Percentiles rank a stretch among this genome's conserved stretches.
phyloP scores from a whole-genome alignment of 2,329 filamentous ascomycete species.

The Tricladium varicosporioides region DNA sequence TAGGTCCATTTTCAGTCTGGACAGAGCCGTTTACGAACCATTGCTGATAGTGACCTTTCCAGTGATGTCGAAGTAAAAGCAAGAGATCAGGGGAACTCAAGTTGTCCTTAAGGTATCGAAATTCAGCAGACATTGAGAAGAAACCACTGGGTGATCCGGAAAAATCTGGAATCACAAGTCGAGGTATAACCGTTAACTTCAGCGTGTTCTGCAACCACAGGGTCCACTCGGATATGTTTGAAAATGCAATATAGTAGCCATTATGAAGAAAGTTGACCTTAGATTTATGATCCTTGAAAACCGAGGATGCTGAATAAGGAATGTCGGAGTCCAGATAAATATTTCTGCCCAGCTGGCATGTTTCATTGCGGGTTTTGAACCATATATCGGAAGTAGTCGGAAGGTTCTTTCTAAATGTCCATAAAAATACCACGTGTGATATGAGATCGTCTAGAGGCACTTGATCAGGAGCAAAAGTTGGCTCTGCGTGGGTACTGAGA shows the following conservation, averaged over 20 bases:
- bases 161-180: not conserved
- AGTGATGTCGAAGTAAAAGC: too few relatives aligned
- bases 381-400: not conserved
- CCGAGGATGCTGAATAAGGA: not conserved
- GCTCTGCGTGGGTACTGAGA: not conserved
- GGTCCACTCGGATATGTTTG: not conserved
- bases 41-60: too few relatives aligned
- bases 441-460: not conserved
- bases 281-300: not conserved
- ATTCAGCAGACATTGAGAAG: too few relatives aligned
- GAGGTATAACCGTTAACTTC: not conserved
- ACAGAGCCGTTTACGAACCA: too few relatives aligned
- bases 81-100: too few relatives aligned
- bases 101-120: too few relatives aligned
- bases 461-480: not conserved
- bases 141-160: too few relatives aligned
- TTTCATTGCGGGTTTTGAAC: not conserved
- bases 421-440: not conserved
- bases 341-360: not conserved
- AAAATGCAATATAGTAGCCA: not conserved
- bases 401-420: not conserved
- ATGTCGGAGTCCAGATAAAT: not conserved
- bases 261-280: not conserved
- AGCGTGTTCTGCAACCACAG: not conserved
- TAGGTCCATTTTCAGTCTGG: too few relatives aligned